Evolutionary conservation across 306 rosid genomes (phyloP).

Genomic region (Arachis stenosperma): DNA sequence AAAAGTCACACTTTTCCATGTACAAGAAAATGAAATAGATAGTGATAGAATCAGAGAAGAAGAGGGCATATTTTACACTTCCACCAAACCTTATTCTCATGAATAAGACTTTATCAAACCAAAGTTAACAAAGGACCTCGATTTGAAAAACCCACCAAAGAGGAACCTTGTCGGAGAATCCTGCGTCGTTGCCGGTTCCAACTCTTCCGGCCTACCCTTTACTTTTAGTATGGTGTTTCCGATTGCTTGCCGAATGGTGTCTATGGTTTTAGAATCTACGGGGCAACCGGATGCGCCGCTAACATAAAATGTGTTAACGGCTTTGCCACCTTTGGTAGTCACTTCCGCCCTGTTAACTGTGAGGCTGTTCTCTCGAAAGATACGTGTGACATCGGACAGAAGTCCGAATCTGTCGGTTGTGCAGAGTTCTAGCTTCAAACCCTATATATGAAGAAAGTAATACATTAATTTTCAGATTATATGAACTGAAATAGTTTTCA

Average conservation of each 20-base stretch:
- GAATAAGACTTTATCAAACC: conserved; percentile 83
- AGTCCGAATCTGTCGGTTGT: conserved; percentile 92
- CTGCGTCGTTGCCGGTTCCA: conserved; percentile 61
- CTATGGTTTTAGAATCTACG: conserved; percentile 84
- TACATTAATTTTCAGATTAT: neutral
- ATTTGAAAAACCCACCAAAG: conserved; percentile 93
- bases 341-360: conserved; percentile 96
- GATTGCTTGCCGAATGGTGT: conserved; percentile 71
- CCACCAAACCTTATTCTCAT: conserved; percentile 30
- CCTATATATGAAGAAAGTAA: conserved; percentile 53
- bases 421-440: conserved; percentile 92
- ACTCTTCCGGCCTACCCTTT: conserved; percentile 73
- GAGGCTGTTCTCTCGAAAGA: conserved; percentile 94
- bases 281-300: conserved; percentile 80
- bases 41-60: too few relatives aligned
- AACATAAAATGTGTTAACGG: conserved; percentile 88
- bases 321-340: conserved; percentile 85
- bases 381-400: conserved; percentile 86
- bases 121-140: conserved; percentile 89
- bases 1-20: conserved; percentile 41
- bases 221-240: conserved; percentile 95
- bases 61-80: neutral
- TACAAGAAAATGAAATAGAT: conserved; percentile 38
- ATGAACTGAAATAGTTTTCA: neutral
- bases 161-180: conserved; percentile 84